Conservation (phyloP, 768 basidiomycete genomes). For the Termitomyces eurrhizus region DNA sequence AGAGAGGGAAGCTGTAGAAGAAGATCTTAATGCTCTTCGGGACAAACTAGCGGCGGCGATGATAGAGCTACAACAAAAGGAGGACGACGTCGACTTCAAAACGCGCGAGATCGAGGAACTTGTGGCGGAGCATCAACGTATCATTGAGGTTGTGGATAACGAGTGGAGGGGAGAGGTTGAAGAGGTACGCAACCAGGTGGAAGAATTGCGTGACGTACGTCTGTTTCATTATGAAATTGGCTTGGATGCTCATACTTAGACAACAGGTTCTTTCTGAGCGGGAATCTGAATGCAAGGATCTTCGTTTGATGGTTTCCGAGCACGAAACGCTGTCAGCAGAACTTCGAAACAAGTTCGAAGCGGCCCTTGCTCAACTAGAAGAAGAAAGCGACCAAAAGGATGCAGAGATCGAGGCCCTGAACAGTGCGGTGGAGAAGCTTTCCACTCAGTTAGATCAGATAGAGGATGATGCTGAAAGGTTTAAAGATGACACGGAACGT, state of each 20-base stretch:
- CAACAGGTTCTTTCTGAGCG: constrained; percentile 70
- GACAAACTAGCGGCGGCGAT: constrained; percentile 77
- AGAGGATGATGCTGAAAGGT: constrained; percentile 81
- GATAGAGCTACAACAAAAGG: constrained; percentile 82
- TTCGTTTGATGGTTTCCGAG: constrained; percentile 69
- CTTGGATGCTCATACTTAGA: constrained; percentile 4
- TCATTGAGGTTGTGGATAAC: constrained; percentile 70
- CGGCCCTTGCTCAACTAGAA: constrained; percentile 72
- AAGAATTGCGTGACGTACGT: constrained; percentile 73
- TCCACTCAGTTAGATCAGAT: constrained; percentile 78
- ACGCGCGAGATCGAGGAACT: constrained; percentile 76
- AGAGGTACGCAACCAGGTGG: constrained; percentile 71
- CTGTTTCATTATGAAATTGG: neutral
- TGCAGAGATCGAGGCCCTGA: constrained; percentile 66
- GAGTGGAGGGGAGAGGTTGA: constrained; percentile 90
- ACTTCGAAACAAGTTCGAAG: constrained; percentile 70
- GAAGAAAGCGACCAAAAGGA: constrained; percentile 78
- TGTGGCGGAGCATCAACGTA: constrained; percentile 66
- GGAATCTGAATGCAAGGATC: constrained; percentile 73
- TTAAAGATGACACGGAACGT: constrained; percentile 67
- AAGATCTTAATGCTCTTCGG: constrained; percentile 65
- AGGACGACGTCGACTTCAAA: constrained; percentile 83
- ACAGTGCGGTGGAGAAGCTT: constrained; percentile 75
- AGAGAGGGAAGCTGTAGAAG: constrained; percentile 75
- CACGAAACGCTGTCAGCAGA: constrained; percentile 70